Base-by-base conservation (phyloP, 139 green algal genomes). In the Gonium pectorale region DNA sequence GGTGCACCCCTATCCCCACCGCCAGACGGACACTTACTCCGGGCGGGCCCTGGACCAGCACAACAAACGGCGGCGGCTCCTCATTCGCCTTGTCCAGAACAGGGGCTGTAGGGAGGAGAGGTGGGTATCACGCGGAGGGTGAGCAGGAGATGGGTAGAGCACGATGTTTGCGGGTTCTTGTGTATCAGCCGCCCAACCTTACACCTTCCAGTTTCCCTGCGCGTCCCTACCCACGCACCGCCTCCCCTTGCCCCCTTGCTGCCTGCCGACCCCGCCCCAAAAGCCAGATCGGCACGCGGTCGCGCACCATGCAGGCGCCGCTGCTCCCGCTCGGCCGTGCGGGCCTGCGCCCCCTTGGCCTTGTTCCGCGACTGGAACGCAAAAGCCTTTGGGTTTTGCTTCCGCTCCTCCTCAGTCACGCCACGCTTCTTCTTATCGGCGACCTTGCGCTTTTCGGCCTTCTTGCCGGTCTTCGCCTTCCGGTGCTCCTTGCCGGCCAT, bases 41-140 rank as follows among this genome's bases (percentile, higher is more conserved):
- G 0, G 95, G 96, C 2, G 97, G 97, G 0, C 97, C 97, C 35
- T 99, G 97, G 27, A 99, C 97, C 19, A 99, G 90, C 62, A 99
- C 95, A 27, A 98, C 91, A 60, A 98, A 95, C 4, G 97, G 96
- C 19, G 97, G 95, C n/a, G 96, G 93, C 89, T 99, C 97, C 37
- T 95, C 91, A 0, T 66, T 59, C 0, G 62, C 88, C 67, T 77
- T 88, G 52, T 98, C 95, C 52, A 94, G 75, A 35, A 95, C 56
- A 2, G 95, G 95, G 9, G 93, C 94, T 96, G 93, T 78, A 91
- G 31, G 9, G 64, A n/a, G n/a, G n/a, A n/a, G n/a, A n/a, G n/a
- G n/a, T n/a, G n/a, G n/a, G n/a, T n/a, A n/a, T n/a, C n/a, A n/a
- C n/a, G n/a, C n/a, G n/a, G n/a, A n/a, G n/a, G n/a, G n/a, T n/a